These are phyloP conservation scores for Coniella vitis DNA, from an alignment of 2,329 filamentous ascomycete genomes.

Conservation along the genomic window DNA sequence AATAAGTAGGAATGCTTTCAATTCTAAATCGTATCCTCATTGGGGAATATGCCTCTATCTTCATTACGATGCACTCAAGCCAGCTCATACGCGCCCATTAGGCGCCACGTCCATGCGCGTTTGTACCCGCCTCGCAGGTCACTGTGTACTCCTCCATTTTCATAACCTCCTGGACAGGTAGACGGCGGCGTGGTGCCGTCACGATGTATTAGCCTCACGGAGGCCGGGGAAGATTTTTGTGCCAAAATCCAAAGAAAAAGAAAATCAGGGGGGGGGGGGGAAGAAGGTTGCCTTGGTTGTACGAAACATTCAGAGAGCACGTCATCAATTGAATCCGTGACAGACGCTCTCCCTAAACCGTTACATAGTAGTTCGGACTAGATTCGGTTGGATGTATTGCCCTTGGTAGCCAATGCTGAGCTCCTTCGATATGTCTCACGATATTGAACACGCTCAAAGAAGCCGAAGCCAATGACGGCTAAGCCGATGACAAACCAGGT, in stretches of 20 bases:
- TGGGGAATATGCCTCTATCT: conserved; percentile 4
- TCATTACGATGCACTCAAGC: conserved; percentile 9
- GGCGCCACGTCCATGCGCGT: not conserved
- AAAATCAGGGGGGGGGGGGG: no score
- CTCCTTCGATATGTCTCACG: conserved; percentile 54
- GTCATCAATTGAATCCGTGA: no score
- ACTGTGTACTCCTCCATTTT: no score
- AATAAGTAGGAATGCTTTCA: no score
- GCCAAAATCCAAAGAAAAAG: not conserved
- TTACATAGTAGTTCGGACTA: conserved; percentile 17
- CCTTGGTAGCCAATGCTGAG: conserved; percentile 35
- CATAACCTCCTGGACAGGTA: no score
- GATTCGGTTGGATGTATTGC: conserved; percentile 21
- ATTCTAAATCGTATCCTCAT: conserved; percentile 8
- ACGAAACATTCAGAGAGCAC: not conserved
- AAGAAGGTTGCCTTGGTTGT: no score
- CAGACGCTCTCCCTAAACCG: not conserved
- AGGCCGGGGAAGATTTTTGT: not conserved
- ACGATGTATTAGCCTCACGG: conserved; percentile 1
- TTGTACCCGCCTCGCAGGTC: not conserved
- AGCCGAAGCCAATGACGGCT: conserved; percentile 55
- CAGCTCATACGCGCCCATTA: not conserved
- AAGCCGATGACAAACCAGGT: conserved; percentile 55
- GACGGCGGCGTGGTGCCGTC: no score
- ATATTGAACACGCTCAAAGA: conserved; percentile 59